Percentiles rank a stretch among this genome's conserved stretches.
These are phyloP conservation scores for Xylariaceae sp. DNA, from an alignment of 2,329 filamentous ascomycete genomes.

Conservation along the genomic window DNA sequence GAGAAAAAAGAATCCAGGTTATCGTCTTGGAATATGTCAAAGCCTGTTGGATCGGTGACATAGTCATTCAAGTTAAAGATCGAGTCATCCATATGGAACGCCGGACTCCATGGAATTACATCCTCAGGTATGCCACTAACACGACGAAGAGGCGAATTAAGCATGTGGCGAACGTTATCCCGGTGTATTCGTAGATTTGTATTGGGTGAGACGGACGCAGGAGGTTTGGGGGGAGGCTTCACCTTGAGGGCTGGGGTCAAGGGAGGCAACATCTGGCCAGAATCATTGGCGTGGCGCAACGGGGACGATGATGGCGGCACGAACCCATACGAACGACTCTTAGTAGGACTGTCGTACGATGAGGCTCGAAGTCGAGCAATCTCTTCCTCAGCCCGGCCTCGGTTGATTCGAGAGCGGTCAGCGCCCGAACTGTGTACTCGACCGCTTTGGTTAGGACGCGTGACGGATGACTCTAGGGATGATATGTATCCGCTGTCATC, in stretches of 20 bases:
- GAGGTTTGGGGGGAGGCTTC: slow-evolving; percentile 60
- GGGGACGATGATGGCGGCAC: slow-evolving; percentile 69
- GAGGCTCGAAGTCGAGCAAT: slow-evolving; percentile 91
- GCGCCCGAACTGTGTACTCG: slow-evolving; percentile 76
- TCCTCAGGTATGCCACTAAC: slow-evolving; percentile 56
- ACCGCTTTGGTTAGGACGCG: slow-evolving; percentile 68
- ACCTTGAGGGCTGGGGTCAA: slow-evolving; percentile 85
- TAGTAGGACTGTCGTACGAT: slow-evolving; percentile 88
- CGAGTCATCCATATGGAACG: slow-evolving; percentile 65
- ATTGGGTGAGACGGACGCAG: slow-evolving; percentile 85
- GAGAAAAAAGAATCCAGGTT: slow-evolving; percentile 47
- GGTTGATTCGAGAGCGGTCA: slow-evolving; percentile 79
- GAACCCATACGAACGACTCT: slow-evolving; percentile 59
- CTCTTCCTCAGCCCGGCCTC: slow-evolving; percentile 91
- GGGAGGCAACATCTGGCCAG: slow-evolving; percentile 68
- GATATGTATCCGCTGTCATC: slow-evolving; percentile 96
- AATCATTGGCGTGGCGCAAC: slow-evolving; percentile 56
- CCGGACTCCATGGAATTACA: slow-evolving; percentile 63
- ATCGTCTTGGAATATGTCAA: slow-evolving; percentile 64
- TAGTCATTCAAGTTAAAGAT: slow-evolving; percentile 56
- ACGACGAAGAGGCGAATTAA: slow-evolving; percentile 65
- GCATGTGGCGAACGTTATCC: slow-evolving; percentile 74
- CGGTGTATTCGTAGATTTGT: slow-evolving; percentile 90
- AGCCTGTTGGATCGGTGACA: slow-evolving; percentile 53
- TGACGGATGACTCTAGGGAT: slow-evolving; percentile 87